Base-by-base conservation (phyloP, 805 yeast genomes). In the Kazachstania kunashirensis region DNA sequence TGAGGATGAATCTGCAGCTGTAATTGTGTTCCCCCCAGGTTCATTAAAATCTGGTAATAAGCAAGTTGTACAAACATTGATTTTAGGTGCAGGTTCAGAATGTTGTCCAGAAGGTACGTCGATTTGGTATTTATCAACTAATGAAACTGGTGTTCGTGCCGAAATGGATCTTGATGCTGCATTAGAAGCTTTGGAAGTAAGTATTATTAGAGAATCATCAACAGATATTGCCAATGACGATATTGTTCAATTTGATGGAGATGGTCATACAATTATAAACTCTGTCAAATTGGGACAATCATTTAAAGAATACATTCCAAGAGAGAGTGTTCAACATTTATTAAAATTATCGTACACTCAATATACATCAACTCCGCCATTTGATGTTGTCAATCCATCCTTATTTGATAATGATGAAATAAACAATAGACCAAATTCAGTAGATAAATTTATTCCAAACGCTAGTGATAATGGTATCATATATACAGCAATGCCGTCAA, bases 21-120 rank as follows among this genome's bases (percentile, higher is more conserved):
- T 88, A 24, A 94, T 89, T 21, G 94, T 86, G 1, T 89, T 92
- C 68, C 97, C 98, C 14, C 88, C 95, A 13, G 73, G 74, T 13
- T 77, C 94, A 1, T 67, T 89, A 38, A 71, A 79, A 15, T 59
- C 69, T 3, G 67, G 76, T 12, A 89, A 92, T 57, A 65, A 64
- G 40, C 70, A 65, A 46, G 84, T 92, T 7, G 92, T 89, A 26
- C 96, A 88, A 60, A 89, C 79, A 4, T 63, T 89, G 28, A 84
- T 92, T 24, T 77, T 84, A 67, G 94, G 94, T 35, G 77, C 86
- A 6, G 92, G 85, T 9, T 68, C 89, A 1, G 96, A 94, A 13
- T 79, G 82, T 46, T 85, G 94, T 47, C 94, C 96, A 2, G 56
- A 57, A n/a, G 92, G 84, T 30, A 88, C 86, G 50, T 75, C 89